These are phyloP conservation scores for Aspergillus sp. DNA, from an alignment of 2,329 filamentous ascomycete species.

Conservation along the genomic window DNA sequence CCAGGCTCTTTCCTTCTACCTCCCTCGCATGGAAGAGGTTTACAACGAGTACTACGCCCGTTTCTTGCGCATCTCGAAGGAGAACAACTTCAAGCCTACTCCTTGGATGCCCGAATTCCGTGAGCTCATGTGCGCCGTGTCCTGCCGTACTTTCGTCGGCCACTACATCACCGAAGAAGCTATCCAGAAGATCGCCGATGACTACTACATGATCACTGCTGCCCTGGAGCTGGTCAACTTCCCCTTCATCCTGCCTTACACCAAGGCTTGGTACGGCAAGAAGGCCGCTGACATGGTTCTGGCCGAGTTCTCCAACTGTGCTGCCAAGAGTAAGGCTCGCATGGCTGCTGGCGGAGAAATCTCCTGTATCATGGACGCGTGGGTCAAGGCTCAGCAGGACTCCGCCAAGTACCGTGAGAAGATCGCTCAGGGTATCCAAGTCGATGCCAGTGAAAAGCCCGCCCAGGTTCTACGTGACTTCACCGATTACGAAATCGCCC, in stretches of 20 bases:
- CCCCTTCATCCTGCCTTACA: conserved; percentile 92
- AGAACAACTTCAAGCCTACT: conserved; percentile 70
- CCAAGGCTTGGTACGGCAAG: conserved; percentile 96
- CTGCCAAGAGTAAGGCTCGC: conserved; percentile 87
- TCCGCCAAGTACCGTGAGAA: conserved; percentile 80
- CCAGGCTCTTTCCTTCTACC: conserved; percentile 80
- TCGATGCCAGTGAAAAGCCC: conserved; percentile 70
- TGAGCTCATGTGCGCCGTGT: conserved; percentile 91
- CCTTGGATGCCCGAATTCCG: conserved; percentile 92
- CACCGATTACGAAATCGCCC: conserved; percentile 51
- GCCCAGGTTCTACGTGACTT: conserved; percentile 55
- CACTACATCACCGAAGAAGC: conserved; percentile 90
- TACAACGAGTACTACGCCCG: conserved; percentile 83
- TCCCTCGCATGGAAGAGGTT: conserved; percentile 89
- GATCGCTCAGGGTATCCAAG: conserved; percentile 68
- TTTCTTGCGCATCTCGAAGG: conserved; percentile 74
- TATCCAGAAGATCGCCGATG: conserved; percentile 91
- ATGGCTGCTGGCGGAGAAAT: conserved; percentile 86
- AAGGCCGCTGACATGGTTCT: conserved; percentile 92
- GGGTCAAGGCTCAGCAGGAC: conserved; percentile 85
- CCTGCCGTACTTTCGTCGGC: conserved; percentile 94
- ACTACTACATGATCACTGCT: conserved; percentile 95
- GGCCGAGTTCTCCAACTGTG: conserved; percentile 84
- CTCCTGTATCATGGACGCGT: conserved; percentile 92
- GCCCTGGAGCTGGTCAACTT: conserved; percentile 98